phyloP scores from a whole-genome alignment of 768 basidiomycete species.

The Lactarius sanguifluus region DNA sequence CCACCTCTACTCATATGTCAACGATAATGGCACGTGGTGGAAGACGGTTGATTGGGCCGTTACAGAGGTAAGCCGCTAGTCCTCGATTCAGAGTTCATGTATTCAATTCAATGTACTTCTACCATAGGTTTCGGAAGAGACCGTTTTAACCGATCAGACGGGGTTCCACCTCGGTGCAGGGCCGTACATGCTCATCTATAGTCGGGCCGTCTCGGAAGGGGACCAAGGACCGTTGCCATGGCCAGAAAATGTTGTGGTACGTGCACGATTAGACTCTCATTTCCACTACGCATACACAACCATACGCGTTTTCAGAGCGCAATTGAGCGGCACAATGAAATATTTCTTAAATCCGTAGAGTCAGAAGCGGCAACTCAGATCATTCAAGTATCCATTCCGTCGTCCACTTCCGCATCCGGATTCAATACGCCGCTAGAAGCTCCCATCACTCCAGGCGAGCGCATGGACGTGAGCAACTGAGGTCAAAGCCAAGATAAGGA shows the following conservation, averaged over 20 bases:
- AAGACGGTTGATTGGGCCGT: conserved; percentile 72
- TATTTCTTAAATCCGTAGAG: conserved; percentile 38
- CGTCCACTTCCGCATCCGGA: conserved; percentile 25
- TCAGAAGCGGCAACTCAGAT: neutral
- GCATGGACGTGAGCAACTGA: conserved; percentile 27
- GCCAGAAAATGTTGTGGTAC: conserved; percentile 37
- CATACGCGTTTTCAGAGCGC: conserved; percentile 29
- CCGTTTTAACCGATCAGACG: conserved; percentile 63
- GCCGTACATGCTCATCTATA: conserved; percentile 77
- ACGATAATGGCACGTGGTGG: conserved; percentile 73
- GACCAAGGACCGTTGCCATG: conserved; percentile 33
- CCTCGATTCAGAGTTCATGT: neutral
- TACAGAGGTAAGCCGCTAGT: conserved; percentile 48
- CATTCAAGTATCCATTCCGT: conserved; percentile 21
- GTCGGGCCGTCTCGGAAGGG: conserved; percentile 37
- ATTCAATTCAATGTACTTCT: conserved; percentile 1
- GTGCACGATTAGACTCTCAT: neutral
- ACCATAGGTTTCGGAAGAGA: conserved; percentile 65
- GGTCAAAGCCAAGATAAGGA: neutral
- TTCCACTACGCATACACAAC: conserved; percentile 9
- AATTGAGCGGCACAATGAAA: conserved; percentile 41
- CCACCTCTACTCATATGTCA: conserved; percentile 76
- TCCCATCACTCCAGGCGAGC: conserved; percentile 25
- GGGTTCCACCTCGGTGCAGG: conserved; percentile 77
- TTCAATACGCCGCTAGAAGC: conserved; percentile 25